Evolutionary conservation across 805 yeast species (phyloP), one percentile per base, ranked within the genome.

Genomic region (Candida odintsovae): DNA sequence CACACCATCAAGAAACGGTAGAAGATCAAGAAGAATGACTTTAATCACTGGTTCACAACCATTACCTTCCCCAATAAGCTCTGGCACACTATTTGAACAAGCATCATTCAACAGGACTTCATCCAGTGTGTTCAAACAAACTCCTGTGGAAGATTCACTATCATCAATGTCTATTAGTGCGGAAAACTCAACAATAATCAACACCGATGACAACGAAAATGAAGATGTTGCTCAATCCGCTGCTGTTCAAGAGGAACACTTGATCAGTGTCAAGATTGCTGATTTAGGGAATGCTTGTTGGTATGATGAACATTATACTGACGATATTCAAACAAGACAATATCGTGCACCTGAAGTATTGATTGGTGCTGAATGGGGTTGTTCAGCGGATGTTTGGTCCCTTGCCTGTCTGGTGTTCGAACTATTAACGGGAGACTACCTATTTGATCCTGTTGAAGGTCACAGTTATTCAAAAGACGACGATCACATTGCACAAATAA

Each of bases 301-400:
- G 83, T 68, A 72, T 22, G 73, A 76, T 54, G 78, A 76, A 46
- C 89, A 82, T 59, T 82, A 77, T 61, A 81, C 87, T 4, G 79
- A 80, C 56, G 87, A 82, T 59, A 82, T 82, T 50, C 86, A 82
- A 61, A 82, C 89, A 3, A 62, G 89, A 49, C 86, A 82, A 55
- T 82, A 82, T 58, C 73, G 99, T 40, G 79, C 97, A 0, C 98
- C 98, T 1, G 99, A 92, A 59, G 86, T 85, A 6, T 65, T 86
- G 15, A 57, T 86, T 18, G 94, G 95, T 0, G 77, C 86, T 10
- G 73, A 78, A 28, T 94, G 99, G 99, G 99, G 99, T 1, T 90
- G 96, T 44, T 82, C 92, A 45, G 83, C 95, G 1, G 99, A 94
- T 66, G 76, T 92, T 41, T 94, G 99, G 99, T 86, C 96, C n/a